These are phyloP conservation scores for Buxus sempervirens DNA, from an alignment of 164 flowering plant species.

Conservation along the genomic window DNA sequence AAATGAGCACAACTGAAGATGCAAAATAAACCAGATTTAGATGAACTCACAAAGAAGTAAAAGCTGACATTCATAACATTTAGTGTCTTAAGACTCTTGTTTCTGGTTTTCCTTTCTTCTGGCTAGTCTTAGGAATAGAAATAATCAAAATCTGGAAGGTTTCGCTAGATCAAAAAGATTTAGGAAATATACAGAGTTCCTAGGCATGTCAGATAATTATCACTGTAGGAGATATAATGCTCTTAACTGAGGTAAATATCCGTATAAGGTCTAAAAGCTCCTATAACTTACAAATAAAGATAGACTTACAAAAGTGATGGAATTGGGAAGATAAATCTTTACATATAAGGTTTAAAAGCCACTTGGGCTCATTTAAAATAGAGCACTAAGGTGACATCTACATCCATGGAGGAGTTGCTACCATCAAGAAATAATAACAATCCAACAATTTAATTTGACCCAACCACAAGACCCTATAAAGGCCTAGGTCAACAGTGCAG, in stretches of 20 bases:
- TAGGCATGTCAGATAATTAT: neutral
- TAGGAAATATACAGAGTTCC: neutral
- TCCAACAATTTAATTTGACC: too few species aligned
- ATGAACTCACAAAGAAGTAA: neutral
- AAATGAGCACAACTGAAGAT: conserved; percentile 91
- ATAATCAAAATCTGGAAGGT: neutral
- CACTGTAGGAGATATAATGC: neutral
- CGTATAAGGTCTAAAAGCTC: neutral
- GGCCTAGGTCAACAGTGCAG: too few species aligned
- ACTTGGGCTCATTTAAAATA: too few species aligned
- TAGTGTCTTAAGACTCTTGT: neutral
- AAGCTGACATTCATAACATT: neutral
- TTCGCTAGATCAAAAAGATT: too few species aligned
- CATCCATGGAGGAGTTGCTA: too few species aligned
- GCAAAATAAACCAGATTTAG: conserved; percentile 2
- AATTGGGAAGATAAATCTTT: too few species aligned
- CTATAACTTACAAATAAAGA: neutral
- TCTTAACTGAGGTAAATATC: neutral
- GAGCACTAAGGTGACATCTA: too few species aligned
- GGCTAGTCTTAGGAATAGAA: neutral
- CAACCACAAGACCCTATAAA: too few species aligned
- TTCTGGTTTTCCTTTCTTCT: too few species aligned
- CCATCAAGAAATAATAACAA: too few species aligned
- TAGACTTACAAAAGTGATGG: too few species aligned
- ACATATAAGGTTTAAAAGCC: too few species aligned